Evolutionary conservation across 768 basidiomycete genomes (phyloP).

Genomic region (Termitomyces sp.): DNA sequence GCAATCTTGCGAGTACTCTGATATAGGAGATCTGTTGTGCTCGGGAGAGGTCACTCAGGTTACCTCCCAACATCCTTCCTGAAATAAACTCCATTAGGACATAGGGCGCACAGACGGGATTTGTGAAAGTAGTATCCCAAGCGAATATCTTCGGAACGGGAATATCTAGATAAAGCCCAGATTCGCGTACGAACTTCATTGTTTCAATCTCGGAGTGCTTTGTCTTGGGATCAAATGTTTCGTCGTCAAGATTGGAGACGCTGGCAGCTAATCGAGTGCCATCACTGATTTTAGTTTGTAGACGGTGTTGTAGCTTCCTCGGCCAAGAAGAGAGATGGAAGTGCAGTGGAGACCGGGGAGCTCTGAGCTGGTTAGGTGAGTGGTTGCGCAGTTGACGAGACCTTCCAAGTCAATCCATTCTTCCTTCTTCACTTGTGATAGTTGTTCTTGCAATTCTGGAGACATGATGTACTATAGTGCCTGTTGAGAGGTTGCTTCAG

Average conservation of each 20-base stretch:
- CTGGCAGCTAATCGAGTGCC: not conserved
- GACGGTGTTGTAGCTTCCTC: not conserved
- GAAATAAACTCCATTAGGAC: not conserved
- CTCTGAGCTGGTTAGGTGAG: too few relatives aligned
- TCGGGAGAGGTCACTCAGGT: too few relatives aligned
- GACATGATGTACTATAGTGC: too few relatives aligned
- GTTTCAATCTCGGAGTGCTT: not conserved
- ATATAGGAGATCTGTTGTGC: too few relatives aligned
- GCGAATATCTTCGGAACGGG: not conserved
- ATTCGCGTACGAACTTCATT: not conserved
- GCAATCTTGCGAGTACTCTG: too few relatives aligned
- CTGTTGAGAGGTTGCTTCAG: too few relatives aligned
- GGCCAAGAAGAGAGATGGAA: too few relatives aligned
- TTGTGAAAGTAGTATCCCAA: not conserved
- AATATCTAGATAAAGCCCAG: not conserved
- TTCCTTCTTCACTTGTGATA: too few relatives aligned
- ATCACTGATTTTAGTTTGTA: not conserved
- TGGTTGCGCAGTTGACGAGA: too few relatives aligned
- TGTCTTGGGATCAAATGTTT: not conserved
- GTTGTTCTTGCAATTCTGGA: too few relatives aligned
- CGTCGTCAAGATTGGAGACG: not conserved
- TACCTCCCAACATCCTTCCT: not conserved
- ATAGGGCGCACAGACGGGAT: not conserved
- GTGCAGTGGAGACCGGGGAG: too few relatives aligned
- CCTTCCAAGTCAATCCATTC: too few relatives aligned